Conservation (phyloP, 371 early-diverging fungal genomes). For the Actinomortierella ambigua region DNA sequence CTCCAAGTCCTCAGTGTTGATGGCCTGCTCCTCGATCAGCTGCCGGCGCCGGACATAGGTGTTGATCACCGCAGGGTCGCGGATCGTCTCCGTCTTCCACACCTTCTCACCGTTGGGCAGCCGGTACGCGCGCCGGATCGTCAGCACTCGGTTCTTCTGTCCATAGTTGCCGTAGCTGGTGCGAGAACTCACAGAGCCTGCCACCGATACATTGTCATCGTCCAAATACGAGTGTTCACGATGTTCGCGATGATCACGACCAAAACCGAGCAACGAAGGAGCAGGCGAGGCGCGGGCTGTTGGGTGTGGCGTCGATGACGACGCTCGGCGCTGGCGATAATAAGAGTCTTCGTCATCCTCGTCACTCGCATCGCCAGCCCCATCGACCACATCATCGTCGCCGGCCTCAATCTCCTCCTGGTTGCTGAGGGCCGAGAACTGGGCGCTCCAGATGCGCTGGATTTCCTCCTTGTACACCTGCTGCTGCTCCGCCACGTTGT, state of each 20-base stretch:
- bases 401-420: constrained; percentile 55
- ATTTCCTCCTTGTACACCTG: constrained; percentile 94
- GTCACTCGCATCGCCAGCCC: constrained; percentile 50
- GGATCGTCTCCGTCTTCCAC: constrained; percentile 82
- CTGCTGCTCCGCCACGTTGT: constrained; percentile 95
- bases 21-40: constrained; percentile 76
- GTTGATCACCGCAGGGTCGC: constrained; percentile 85
- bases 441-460: constrained; percentile 93
- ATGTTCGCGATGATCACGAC: constrained; percentile 30
- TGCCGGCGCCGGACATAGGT: constrained; percentile 86
- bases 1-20: constrained; percentile 58
- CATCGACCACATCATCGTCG: constrained; percentile 61
- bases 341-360: constrained; percentile 53
- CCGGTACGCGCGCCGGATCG: constrained; percentile 61
- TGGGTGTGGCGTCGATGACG: no score
- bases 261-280: constrained; percentile 39
- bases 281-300: constrained; percentile 32
- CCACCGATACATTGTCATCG: constrained; percentile 63
- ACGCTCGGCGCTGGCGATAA: constrained; percentile 47
- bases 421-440: constrained; percentile 71
- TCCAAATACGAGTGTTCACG: constrained; percentile 46
- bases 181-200: constrained; percentile 63
- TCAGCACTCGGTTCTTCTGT: constrained; percentile 62
- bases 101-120: constrained; percentile 69
- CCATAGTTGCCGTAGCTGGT: constrained; percentile 52